Percentiles rank a stretch among this genome's conserved stretches.
These are phyloP conservation scores for Westerdykella ornata DNA, from an alignment of 2,329 filamentous ascomycete genomes.

Conservation along the genomic window DNA sequence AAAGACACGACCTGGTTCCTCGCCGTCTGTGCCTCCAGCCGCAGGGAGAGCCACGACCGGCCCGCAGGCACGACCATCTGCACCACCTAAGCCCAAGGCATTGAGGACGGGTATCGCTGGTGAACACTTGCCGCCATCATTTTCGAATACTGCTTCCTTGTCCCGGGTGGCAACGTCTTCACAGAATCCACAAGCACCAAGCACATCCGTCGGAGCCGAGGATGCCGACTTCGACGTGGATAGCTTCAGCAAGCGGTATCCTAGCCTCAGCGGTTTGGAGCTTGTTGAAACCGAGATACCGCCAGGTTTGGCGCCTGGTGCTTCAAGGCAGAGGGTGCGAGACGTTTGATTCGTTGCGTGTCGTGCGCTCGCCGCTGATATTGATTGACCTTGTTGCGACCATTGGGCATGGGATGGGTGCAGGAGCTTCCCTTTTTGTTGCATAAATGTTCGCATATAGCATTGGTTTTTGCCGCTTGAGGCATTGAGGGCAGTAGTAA, in stretches of 20 bases:
- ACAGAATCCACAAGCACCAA: not conserved
- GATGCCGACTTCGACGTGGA: conserved; percentile 59
- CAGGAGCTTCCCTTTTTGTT: no score
- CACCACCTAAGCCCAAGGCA: conserved; percentile 57
- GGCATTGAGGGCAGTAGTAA: not conserved
- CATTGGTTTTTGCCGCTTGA: not conserved
- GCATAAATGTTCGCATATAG: not conserved
- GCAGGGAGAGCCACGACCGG: conserved; percentile 23
- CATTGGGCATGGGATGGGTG: no score
- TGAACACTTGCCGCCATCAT: conserved; percentile 4
- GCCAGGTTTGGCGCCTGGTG: conserved; percentile 1
- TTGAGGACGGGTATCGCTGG: conserved; percentile 44
- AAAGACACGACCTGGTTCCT: conserved; percentile 19
- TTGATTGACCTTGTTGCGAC: no score
- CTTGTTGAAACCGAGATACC: conserved; percentile 67
- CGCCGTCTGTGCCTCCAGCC: conserved; percentile 31
- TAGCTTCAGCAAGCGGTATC: conserved; percentile 79
- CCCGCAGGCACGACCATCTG: conserved; percentile 37
- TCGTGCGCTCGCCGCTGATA: no score
- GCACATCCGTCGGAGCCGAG: not conserved
- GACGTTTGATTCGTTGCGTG: conserved; percentile 13
- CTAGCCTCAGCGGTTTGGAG: conserved; percentile 76
- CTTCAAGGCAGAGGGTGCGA: conserved; percentile 9
- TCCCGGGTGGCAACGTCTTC: no score
- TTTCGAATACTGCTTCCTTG: conserved; percentile 7